Percentiles rank a stretch among this genome's conserved stretches.
Evolutionary conservation across 2,329 filamentous ascomycete species (phyloP).

Genomic region (Ophiostoma angusticollis): DNA sequence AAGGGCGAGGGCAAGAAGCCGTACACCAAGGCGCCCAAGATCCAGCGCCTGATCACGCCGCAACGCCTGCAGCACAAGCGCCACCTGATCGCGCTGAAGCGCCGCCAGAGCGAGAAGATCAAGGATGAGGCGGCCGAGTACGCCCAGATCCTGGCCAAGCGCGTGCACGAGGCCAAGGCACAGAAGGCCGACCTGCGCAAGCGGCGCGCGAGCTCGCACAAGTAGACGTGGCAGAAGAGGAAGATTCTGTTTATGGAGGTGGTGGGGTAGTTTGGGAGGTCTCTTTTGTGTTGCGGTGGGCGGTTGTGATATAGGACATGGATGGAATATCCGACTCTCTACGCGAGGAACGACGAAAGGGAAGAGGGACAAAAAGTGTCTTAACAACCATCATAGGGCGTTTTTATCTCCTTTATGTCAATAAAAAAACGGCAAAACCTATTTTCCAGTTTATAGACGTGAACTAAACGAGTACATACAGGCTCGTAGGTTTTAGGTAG

Average conservation of each 20-base stretch:
- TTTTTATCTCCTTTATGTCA: conserved; percentile 5
- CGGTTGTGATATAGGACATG: no score
- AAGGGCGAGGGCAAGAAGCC: conserved; percentile 95
- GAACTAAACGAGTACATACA: no score
- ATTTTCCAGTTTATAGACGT: no score
- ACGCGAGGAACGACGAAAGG: neutral
- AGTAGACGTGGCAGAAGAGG: conserved; percentile 39
- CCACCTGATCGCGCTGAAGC: conserved; percentile 95
- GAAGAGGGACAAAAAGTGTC: neutral
- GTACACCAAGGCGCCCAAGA: conserved; percentile 99
- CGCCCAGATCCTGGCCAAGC: conserved; percentile 89
- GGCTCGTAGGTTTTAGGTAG: no score
- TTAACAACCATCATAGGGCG: neutral
- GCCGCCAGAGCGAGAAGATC: conserved; percentile 88
- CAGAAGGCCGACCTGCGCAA: conserved; percentile 90
- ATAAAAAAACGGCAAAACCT: no score
- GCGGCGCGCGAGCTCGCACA: conserved; percentile 90
- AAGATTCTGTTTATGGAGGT: no score
- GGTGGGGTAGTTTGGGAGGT: no score
- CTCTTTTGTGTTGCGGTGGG: no score
- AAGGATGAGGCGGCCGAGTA: conserved; percentile 99
- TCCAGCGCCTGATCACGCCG: conserved; percentile 98
- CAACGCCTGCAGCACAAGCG: conserved; percentile 99
- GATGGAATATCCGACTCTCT: no score
- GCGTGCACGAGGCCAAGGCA: conserved; percentile 90